Percentiles rank a stretch among this genome's conserved stretches.
These are phyloP conservation scores for Aciculosporium take DNA, from an alignment of 2,329 filamentous ascomycete species.

Conservation along the genomic window DNA sequence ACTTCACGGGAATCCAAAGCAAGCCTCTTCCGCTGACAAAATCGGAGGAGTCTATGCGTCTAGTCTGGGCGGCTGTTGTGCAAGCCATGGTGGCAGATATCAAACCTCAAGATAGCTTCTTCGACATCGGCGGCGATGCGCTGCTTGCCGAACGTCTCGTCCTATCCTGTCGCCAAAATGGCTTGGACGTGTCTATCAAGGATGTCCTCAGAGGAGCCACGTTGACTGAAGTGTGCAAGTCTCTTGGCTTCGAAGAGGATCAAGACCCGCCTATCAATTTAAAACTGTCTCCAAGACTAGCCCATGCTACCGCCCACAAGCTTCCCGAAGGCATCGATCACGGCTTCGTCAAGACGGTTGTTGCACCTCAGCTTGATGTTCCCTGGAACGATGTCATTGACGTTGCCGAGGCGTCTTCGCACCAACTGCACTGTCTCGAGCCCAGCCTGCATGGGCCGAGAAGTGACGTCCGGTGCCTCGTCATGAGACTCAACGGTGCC, in stretches of 20 bases:
- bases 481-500: conserved; percentile 32
- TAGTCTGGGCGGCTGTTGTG: conserved; percentile 32
- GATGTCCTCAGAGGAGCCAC: conserved; percentile 27
- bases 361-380: conserved; percentile 29
- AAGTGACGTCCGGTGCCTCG: conserved; percentile 32
- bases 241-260: conserved; percentile 10
- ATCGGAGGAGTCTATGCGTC: conserved; percentile 32
- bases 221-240: conserved; percentile 32
- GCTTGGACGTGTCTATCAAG: conserved; percentile 25
- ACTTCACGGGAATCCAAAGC: conserved; percentile 20
- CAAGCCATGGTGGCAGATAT: conserved; percentile 25
- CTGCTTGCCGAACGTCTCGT: conserved; percentile 30
- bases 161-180: conserved; percentile 27
- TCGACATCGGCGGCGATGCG: conserved; percentile 31
- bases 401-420: conserved; percentile 31
- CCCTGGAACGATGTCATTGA: conserved; percentile 30
- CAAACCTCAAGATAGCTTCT: conserved; percentile 28
- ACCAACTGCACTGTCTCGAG: conserved; percentile 35
- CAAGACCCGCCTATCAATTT: not conserved
- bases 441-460: conserved; percentile 28
- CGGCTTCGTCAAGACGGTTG: conserved; percentile 24
- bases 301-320: conserved; percentile 4
- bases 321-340: conserved; percentile 12
- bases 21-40: conserved; percentile 34
- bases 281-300: conserved; percentile 4